Base-by-base conservation (phyloP, 139 green algal genomes). In the Closterium sp. region DNA sequence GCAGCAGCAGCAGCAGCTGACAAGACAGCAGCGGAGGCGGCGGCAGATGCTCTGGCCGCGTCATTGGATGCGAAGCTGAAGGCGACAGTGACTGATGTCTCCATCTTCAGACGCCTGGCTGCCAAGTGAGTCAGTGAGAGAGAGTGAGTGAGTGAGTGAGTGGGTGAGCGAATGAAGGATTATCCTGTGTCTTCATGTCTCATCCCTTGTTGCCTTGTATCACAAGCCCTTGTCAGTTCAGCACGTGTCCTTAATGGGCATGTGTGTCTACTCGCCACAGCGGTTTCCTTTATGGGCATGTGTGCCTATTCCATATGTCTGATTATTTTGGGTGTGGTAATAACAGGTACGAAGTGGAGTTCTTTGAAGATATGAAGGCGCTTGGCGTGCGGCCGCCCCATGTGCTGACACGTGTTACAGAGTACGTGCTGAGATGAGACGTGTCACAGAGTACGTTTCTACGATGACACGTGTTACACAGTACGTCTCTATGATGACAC, bases 401-500 rank as follows among this genome's bases (percentile, higher is more conserved):
- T 86, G 96, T 98, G 84, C 89, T 99, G 9, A 98, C 98, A 10
- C 96, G 98, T 32, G 98, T 99, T 35, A 97, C 92, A 43, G 98
- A 99, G 94, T 99, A 98, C 95, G 96, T 99, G 38, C 38, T 66
- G 38, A 66, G 38, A 66, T 66, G 38, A 10, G 10, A 66, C 38
- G 38, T 4, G 36, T 55, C 6, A 55, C 36, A 55, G 36, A 66
- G 38, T 66, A 66, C 55, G 55, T 76, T n/a, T 16, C 55, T 76
- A 19, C 16, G 38, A 66, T 66, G 38, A 10, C 38, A 66, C 38
- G 36, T 55, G 36, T 55, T 55, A 55, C 36, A 55, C 10, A 66
- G 38, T 66, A 66, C 8, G 7, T 66, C 35, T 36, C 84, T 43
- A 19, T 23, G 38, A 66, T 66, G 38, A 10, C 38, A 66, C 38